Base-by-base conservation (phyloP, 2,329 filamentous ascomycete genomes). In the Plectosphaerella sp. region DNA sequence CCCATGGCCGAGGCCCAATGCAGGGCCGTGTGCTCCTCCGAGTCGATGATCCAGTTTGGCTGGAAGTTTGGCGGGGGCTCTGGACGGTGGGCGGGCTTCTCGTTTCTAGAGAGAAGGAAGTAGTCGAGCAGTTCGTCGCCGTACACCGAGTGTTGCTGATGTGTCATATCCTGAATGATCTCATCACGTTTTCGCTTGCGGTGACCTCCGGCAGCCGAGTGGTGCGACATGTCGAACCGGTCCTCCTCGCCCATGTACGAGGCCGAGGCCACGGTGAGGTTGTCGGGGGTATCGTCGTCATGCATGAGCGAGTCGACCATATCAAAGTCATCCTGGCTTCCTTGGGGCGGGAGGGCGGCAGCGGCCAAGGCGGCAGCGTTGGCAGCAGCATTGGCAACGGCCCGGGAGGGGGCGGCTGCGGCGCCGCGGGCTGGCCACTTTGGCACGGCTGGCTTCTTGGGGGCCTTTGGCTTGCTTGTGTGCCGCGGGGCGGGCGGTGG, bases 1-100 rank as follows among this genome's bases (percentile, higher is more conserved):
- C 94, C 94, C 93, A 99, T 99, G 22, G 94, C 91, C 50, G 91
- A 91, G 16, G 92, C 94, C 94, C 94, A 99, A 66, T 99, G 94
- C 59, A 99, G 80, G 6, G 93, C 92, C 3, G 91, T 96, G 64
- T 97, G 92, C 10, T 87, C 87, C 62, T 96, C 91, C 43, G 91
- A 88, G 66, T 99, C 94, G 57, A 99, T 97, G n/a, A 87, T 79
- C 67, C 90, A 89, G 69, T 99, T 88, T 6, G 95, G 86, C 64
- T 96, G 87, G 62, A 96, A 96, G 65, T 91, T 88, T 35, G 84
- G 76, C 0, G 94, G 94, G 3, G 93, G 92, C 55, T 90, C 84
- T 1, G 91, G 92, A 50, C 77, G 84, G 61, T 73, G 83, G 63
- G 86, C 84, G 18, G 85, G 82, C 53, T 88, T 86, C 68, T 92